A percentile compares a stretch with the other conserved stretches of the same genome.
phyloP scores from a whole-genome alignment of 78 protist genomes.

The Diacronema lutheri region DNA sequence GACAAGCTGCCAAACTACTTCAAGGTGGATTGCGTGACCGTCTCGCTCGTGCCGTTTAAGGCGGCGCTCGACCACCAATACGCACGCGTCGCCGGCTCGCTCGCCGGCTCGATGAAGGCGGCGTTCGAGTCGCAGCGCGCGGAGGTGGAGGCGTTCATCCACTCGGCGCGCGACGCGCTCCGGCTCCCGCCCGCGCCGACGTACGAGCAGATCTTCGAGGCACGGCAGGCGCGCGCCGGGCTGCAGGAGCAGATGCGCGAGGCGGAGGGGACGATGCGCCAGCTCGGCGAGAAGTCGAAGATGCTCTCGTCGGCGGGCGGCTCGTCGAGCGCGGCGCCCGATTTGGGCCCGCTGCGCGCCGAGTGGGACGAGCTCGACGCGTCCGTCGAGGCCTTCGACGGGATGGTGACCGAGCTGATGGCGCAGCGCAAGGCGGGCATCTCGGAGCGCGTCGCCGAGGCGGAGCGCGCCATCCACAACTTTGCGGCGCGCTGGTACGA shows the following conservation, averaged over 20 bases:
- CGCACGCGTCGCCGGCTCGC: constrained; percentile 36
- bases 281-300: neutral
- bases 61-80: constrained; percentile 50
- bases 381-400: constrained; percentile 9
- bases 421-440: constrained; percentile 32
- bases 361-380: constrained; percentile 4
- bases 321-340: no score
- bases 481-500: constrained; percentile 44
- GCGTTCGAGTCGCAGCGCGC: neutral
- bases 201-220: no score
- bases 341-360: neutral
- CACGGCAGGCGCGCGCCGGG: no score
- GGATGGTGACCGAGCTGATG: constrained; percentile 29
- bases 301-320: neutral
- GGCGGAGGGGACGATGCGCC: constrained; percentile 15
- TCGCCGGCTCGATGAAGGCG: constrained; percentile 31
- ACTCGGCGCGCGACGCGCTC: constrained; percentile 26
- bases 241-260: no score
- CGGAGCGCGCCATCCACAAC: constrained; percentile 22
- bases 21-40: constrained; percentile 60
- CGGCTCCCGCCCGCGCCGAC: no score
- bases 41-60: constrained; percentile 52
- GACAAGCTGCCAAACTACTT: constrained; percentile 46
- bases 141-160: constrained; percentile 30
- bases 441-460: constrained; percentile 37